Base-by-base conservation (phyloP, 768 basidiomycete species). In the Mycena metata region DNA sequence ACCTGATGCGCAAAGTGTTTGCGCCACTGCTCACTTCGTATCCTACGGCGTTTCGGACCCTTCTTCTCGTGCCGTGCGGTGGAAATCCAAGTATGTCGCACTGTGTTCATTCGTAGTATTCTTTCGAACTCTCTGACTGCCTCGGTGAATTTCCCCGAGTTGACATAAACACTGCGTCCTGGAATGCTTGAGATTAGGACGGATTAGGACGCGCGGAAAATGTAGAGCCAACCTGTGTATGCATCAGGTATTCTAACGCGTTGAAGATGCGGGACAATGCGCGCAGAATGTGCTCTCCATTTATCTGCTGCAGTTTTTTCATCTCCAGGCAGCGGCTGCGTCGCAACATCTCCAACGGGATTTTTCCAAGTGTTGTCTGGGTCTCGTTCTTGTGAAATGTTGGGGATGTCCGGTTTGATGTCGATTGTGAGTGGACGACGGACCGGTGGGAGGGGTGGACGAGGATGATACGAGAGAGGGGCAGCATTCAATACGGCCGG, bases 1-100 rank as follows among this genome's bases (percentile, higher is more conserved):
- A 89, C 94, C 86, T 93, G 91, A 72, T 93, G 83, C 54, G 93
- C 90, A 79, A 95, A 96, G 67, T 85, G 88, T 74, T 84, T 89
- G 76, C 92, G 86, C 92, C 93, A 95, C 72, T 93, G 86, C 78
- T 91, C 85, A 74, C 93, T 94, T 56, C 82, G 82, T 74, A 95
- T 81, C 69, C 93, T 86, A 68, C 92, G 85, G 68, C 93, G 88
- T 78, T 93, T 94, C 67, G 84, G 87, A 39, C 94, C 93, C 80
- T 89, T 91, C 83, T 95, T 93, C 79, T 94, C 94, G 77, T 95
- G 94, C 70, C 94, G 84, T 64, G 85, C 82, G 49, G 82, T 76
- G 73, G 82, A 71, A 58, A 82, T 81, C 49, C 89, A 78, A 69
- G 89, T 88, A 39, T 73, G 72, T 15, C 81, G 76, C 16, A 95